Evolutionary conservation across 2,329 filamentous ascomycete species (phyloP), one percentile per base, ranked within the genome.

Genomic region (Colletotrichum viniferum): DNA sequence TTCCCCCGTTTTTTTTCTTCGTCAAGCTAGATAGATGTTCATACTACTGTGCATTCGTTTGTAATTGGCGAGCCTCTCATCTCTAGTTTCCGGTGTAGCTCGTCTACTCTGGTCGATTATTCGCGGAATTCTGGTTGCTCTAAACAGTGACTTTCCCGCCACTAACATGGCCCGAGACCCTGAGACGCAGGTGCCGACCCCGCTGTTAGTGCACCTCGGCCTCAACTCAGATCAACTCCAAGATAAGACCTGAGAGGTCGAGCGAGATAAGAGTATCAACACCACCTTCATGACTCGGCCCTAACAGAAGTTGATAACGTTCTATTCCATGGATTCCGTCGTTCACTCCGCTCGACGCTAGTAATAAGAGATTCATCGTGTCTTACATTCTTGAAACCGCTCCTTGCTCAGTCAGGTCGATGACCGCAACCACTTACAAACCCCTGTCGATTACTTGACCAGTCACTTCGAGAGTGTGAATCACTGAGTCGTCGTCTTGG

Each of bases 191-290:
- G 18, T 14, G 16, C 26, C 30, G 48, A 73, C 73, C 70, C 73
- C 73, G 63, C 69, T 72, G 72, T 67, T 69, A 76, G 70, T 58
- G 64, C 70, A 69, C 36, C 61, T 63, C 66, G 34, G n/a, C 38
- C 36, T 30, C 26, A 60, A 67, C 36, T 48, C 62, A 48, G 2
- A 43, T 14, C 61, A 63, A 72, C 62, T 63, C 55, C 28, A 36
- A 65, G 58, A 62, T 36, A 62, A 62, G 58, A 34, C 30, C 43
- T 52, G 6, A 52, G 58, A 21, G 28, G 28, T 9, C 55, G 21
- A 18, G 32, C 58, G 58, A n/a, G 58, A 34, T 61, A 34, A 34
- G 28, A 6, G 18, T 32, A 32, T 32, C 28, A 61, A 24, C 28
- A 61, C 30, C 63, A 55, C 26, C 38, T 32, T 4, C 18, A 28